These are phyloP conservation scores for Russula sp. DNA, from an alignment of 768 basidiomycete species.

Conservation along the genomic window DNA sequence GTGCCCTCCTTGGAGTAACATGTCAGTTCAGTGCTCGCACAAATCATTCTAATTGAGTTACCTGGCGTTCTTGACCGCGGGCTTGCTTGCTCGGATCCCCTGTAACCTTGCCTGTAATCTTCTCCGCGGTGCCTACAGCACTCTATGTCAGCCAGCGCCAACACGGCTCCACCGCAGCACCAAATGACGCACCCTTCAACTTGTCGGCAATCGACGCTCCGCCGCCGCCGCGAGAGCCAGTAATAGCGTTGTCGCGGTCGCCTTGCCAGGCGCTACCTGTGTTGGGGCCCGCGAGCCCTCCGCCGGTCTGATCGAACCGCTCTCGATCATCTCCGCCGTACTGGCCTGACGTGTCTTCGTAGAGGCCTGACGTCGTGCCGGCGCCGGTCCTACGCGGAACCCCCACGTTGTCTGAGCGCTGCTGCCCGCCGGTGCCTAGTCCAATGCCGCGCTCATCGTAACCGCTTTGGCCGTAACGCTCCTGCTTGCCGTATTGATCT, in stretches of 20 bases:
- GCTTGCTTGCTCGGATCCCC: too few relatives aligned
- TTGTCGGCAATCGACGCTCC: not conserved
- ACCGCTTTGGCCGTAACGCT: not conserved
- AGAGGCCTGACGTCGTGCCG: not conserved
- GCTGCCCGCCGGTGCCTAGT: not conserved
- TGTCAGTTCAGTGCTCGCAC: not conserved
- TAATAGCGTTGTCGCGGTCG: not conserved
- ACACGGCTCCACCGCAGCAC: not conserved
- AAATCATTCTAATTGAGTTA: not conserved
- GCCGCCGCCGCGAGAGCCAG: not conserved
- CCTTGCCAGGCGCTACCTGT: not conserved
- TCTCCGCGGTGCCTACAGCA: conserved; percentile 16
- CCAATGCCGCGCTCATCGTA: not conserved
- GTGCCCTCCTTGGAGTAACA: conserved; percentile 5
- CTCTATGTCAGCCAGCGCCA: conserved; percentile 1
- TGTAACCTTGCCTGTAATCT: conserved; percentile 10
- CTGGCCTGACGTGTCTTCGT: not conserved
- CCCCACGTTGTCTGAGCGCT: not conserved
- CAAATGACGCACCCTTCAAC: conserved; percentile 15
- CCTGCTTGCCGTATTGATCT: not conserved
- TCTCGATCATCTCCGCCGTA: not conserved
- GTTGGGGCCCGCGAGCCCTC: not conserved
- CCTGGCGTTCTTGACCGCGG: conserved; percentile 20
- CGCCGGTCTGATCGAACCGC: not conserved
- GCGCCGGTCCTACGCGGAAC: not conserved